phyloP scores from a whole-genome alignment of 2,329 filamentous ascomycete species.

The Phyllosticta citribraziliensis region DNA sequence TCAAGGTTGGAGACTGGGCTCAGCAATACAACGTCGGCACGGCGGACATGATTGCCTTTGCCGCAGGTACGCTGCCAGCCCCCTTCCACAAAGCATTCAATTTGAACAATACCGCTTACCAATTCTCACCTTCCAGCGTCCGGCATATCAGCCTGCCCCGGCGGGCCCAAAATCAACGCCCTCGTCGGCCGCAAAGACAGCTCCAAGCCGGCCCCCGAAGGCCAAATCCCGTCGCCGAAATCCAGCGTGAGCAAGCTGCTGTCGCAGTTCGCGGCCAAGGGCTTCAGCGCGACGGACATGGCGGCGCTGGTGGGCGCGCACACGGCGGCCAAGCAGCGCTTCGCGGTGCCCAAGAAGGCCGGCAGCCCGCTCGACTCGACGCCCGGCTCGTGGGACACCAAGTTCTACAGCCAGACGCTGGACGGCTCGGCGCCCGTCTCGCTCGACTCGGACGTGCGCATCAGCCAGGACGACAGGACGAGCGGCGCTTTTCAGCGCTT shows the following conservation, averaged over 20 bases:
- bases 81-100: conserved; percentile 4
- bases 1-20: conserved; percentile 30
- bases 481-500: conserved; percentile 16
- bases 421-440: conserved; percentile 15
- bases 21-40: conserved; percentile 36
- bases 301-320: conserved; percentile 48
- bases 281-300: conserved; percentile 40
- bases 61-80: conserved; percentile 17
- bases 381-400: conserved; percentile 41
- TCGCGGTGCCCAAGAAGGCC: conserved; percentile 31
- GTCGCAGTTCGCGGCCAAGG: conserved; percentile 41
- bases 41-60: conserved; percentile 47
- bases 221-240: conserved; percentile 36
- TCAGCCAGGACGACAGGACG: conserved; percentile 20
- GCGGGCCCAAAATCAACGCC: conserved; percentile 43
- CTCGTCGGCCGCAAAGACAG: conserved; percentile 42
- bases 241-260: conserved; percentile 35
- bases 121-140: conserved; percentile 23
- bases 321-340: conserved; percentile 39
- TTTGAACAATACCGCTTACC: too few species aligned
- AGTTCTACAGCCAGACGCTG: conserved; percentile 36
- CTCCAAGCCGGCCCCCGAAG: conserved; percentile 29
- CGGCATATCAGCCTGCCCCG: conserved; percentile 41
- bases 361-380: conserved; percentile 39
- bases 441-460: conserved; percentile 17